phyloP scores from a whole-genome alignment of 2,329 filamentous ascomycete species.

The Cladosporium phlei region DNA sequence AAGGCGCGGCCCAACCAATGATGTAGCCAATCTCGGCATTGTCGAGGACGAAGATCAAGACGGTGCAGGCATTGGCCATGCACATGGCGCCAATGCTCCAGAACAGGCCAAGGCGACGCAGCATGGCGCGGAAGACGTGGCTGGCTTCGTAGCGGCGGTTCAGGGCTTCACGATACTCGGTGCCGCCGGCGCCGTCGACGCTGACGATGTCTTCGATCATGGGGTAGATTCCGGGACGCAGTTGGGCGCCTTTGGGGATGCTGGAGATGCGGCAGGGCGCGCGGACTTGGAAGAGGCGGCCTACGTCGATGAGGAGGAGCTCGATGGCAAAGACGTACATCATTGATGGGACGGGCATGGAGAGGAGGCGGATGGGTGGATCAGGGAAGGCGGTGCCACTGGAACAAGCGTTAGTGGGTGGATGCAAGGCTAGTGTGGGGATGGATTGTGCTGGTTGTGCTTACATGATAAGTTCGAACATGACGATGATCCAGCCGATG shows the following conservation, averaged over 20 bases:
- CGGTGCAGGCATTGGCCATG: constrained; percentile 38
- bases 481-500: constrained; percentile 52
- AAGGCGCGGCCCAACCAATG: constrained; percentile 47
- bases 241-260: constrained; percentile 46
- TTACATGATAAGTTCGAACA: constrained; percentile 53
- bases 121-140: constrained; percentile 50
- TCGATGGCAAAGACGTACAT: constrained; percentile 49
- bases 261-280: constrained; percentile 51
- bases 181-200: constrained; percentile 50
- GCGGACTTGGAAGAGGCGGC: constrained; percentile 42
- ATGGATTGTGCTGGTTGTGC: constrained; percentile 16
- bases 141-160: constrained; percentile 51
- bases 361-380: constrained; percentile 49
- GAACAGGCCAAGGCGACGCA: constrained; percentile 49
- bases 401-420: constrained; percentile 17
- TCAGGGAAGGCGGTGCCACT: constrained; percentile 44
- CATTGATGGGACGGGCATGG: constrained; percentile 50
- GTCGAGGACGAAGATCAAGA: constrained; percentile 46
- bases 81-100: constrained; percentile 46
- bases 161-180: constrained; percentile 48
- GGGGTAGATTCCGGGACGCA: constrained; percentile 51
- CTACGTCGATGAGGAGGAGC: constrained; percentile 46
- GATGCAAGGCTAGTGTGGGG: background rate
- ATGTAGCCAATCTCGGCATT: constrained; percentile 45
- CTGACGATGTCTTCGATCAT: constrained; percentile 52